Percentiles rank a stretch among this genome's conserved stretches.
Evolutionary conservation across 1,139 yeast genomes (phyloP).

Genomic region (Saccharomyces hybrid): DNA sequence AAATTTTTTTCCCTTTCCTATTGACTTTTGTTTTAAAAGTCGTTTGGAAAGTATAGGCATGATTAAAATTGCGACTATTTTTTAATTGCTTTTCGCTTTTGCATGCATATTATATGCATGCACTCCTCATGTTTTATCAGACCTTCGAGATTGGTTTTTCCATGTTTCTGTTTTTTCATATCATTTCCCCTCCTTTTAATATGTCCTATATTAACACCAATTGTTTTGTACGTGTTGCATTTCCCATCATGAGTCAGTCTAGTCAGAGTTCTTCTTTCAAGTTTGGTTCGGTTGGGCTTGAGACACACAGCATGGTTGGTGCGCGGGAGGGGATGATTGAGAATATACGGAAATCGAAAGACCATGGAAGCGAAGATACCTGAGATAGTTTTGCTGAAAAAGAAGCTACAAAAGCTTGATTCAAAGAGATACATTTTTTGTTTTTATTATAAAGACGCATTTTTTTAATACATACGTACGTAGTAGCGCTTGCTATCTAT

Average conservation of each 20-base stretch:
- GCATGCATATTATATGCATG: neutral
- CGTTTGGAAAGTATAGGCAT: neutral
- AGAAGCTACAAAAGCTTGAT: neutral
- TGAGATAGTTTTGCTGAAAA: neutral
- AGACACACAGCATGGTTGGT: neutral
- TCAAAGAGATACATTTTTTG: slow-evolving; percentile 1
- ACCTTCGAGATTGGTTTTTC: neutral
- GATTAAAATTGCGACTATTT: neutral
- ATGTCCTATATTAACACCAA: neutral
- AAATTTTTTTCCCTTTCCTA: slow-evolving; percentile 1
- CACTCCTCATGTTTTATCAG: neutral
- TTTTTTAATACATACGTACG: slow-evolving; percentile 2
- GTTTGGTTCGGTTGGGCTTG: neutral
- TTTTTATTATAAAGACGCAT: slow-evolving; percentile 8
- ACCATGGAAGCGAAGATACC: neutral
- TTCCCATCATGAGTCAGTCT: neutral
- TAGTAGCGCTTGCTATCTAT: slow-evolving; percentile 4
- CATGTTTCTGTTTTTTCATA: neutral
- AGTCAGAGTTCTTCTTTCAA: neutral
- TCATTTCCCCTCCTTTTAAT: neutral
- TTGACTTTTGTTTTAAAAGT: neutral
- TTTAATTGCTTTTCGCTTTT: neutral
- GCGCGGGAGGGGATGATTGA: neutral
- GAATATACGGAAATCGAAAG: neutral
- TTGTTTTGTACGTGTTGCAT: neutral